phyloP scores from a whole-genome alignment of 306 rosid species.

The Trichosanthes truncata region DNA sequence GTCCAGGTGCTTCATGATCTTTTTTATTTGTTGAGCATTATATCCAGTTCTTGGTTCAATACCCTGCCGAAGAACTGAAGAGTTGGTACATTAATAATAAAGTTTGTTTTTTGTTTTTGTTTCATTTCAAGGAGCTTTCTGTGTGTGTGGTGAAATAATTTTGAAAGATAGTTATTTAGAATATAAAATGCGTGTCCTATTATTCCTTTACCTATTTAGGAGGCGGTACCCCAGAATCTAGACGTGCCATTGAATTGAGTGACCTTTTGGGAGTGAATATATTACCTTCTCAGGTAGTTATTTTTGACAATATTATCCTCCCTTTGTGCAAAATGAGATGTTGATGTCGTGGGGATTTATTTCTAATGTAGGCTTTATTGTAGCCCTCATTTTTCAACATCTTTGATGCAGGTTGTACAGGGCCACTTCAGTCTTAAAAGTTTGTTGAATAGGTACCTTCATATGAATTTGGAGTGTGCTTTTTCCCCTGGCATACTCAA shows the following conservation, averaged over 20 bases:
- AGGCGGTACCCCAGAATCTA: constrained; percentile 77
- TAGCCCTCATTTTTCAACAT: not conserved
- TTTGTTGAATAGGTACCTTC: constrained; percentile 50
- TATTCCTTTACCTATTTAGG: constrained; percentile 27
- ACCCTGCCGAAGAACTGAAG: no score
- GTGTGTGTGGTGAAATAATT: not conserved
- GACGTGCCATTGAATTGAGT: constrained; percentile 66
- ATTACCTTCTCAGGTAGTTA: constrained; percentile 58
- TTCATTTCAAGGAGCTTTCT: no score
- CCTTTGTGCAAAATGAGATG: not conserved
- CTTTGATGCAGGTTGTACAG: constrained; percentile 59
- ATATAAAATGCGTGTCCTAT: not conserved
- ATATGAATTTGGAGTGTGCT: not conserved
- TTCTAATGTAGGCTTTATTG: not conserved
- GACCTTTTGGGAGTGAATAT: constrained; percentile 52
- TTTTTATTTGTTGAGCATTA: not conserved
- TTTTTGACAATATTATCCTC: not conserved
- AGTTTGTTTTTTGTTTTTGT: no score
- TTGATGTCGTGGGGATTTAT: not conserved
- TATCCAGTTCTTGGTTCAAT: not conserved
- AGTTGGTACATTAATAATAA: no score
- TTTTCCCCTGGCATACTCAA: not conserved
- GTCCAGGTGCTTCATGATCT: not conserved
- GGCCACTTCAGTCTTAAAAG: constrained; percentile 84
- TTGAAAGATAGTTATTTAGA: not conserved